Evolutionary conservation across 73 alveolate species (phyloP).

Genomic region (Tetrahymena elliotti): DNA sequence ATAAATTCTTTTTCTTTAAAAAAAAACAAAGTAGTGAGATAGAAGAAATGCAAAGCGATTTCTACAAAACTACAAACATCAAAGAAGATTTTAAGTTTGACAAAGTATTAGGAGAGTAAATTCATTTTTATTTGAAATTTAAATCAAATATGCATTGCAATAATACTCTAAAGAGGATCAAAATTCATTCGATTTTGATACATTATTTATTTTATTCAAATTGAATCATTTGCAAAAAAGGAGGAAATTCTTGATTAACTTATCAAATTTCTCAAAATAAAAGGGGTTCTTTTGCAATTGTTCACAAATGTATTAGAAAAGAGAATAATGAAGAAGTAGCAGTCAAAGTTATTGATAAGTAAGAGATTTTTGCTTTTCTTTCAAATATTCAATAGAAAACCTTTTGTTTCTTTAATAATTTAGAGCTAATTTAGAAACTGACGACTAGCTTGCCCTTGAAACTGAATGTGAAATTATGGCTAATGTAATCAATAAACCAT

Average conservation of each 20-base stretch:
- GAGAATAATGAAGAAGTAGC: constrained; percentile 71
- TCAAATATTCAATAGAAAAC: constrained; percentile 17
- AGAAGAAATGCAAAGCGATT: neutral
- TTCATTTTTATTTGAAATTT: neutral
- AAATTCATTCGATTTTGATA: no score
- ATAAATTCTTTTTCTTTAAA: neutral
- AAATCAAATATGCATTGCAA: neutral
- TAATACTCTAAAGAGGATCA: neutral
- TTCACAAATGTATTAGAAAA: constrained; percentile 56
- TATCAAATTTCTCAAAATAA: neutral
- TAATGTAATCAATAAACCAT: neutral
- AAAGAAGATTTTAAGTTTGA: constrained; percentile 28
- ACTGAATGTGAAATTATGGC: constrained; percentile 68
- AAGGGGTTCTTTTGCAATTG: constrained; percentile 73
- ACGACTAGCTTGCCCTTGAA: constrained; percentile 59
- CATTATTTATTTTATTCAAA: no score
- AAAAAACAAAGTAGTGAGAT: neutral
- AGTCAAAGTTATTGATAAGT: constrained; percentile 72
- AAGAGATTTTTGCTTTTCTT: neutral
- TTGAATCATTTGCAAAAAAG: no score
- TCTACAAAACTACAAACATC: constrained; percentile 17
- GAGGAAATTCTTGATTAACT: neutral
- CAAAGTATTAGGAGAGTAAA: constrained; percentile 28
- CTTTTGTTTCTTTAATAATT: neutral
- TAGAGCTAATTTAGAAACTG: constrained; percentile 48